Base-by-base conservation (phyloP, 169 alveolate species). In the Cryptosporidium viatorum region DNA sequence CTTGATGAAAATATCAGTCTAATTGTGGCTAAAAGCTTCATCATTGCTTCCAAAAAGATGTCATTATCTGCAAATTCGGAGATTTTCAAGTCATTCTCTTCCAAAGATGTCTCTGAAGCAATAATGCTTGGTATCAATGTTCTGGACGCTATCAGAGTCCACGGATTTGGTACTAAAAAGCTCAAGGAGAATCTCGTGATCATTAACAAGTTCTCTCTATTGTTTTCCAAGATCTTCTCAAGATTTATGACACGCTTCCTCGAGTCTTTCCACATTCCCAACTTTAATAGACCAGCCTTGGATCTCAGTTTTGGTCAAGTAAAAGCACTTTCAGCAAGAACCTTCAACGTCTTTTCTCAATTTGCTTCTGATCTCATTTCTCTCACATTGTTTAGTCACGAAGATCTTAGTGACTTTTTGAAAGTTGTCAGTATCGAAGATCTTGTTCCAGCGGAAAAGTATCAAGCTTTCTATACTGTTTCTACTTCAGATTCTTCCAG, bases 71-170 rank as follows among this genome's bases (percentile, higher is more conserved):
- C 69, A 12, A 50, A 18, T 35, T 73, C 86, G 8, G 86, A 52
- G 1, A 31, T 73, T 23, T 3, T 29, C 26, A 35, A 2, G 31
- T n/a, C n/a, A 39, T 65, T 65, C 55, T 80, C 52, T 29, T 0
- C 21, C 1, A 1, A 7, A 7, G 48, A 59, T 10, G 75, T 80
- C 7, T 74, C 65, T 4, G 50, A 29, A 14, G 45, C 75, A 3
- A 18, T 80, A 10, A 9, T 80, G 51, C 37, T 41, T 16, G 89
- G 80, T 0, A 41, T 65, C 31, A 59, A 65, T n/a, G 69, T 80
- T 39, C 23, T 80, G 55, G 89, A 80, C n/a, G 89, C 89, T 18
- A 37, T 80, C 65, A n/a, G 89, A 21, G 68, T 80, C 0, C 89
- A 62, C 18, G 89, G 89, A 16, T 60, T 62, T 39, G 60, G 43